A percentile compares a stretch with the other conserved stretches of the same genome.
Evolutionary conservation across 805 yeast genomes (phyloP).

Genomic region (Schizosaccharomyces octosporus): DNA sequence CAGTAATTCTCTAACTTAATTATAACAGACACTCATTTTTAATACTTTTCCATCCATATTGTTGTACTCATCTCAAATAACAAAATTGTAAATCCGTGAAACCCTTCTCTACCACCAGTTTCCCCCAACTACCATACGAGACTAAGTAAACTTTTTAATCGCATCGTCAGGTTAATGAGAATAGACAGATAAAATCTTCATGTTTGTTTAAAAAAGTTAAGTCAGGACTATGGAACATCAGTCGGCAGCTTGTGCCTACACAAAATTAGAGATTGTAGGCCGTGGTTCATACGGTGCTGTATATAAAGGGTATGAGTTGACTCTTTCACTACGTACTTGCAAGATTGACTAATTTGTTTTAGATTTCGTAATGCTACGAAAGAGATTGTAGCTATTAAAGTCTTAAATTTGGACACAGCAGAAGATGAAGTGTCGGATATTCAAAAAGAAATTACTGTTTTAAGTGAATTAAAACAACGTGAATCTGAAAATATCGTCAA

Average conservation of each 20-base stretch:
- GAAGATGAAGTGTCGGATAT: constrained; percentile 89
- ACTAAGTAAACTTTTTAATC: too few species aligned
- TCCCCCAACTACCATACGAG: too few species aligned
- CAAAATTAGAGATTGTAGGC: constrained; percentile 76
- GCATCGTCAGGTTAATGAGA: too few species aligned
- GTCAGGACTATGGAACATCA: neutral
- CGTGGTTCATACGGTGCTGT: constrained; percentile 94
- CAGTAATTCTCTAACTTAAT: too few species aligned
- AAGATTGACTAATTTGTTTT: neutral
- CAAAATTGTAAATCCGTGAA: too few species aligned
- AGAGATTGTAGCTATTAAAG: constrained; percentile 76
- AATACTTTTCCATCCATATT: too few species aligned
- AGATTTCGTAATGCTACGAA: constrained; percentile 23
- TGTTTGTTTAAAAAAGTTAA: too few species aligned
- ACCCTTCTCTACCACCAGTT: too few species aligned
- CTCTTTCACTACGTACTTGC: neutral
- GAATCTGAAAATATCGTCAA: constrained; percentile 72
- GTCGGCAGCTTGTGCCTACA: constrained; percentile 23
- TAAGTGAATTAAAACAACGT: constrained; percentile 45
- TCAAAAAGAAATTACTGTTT: constrained; percentile 71
- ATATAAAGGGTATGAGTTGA: constrained; percentile 42
- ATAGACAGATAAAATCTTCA: too few species aligned
- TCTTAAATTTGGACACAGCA: constrained; percentile 70
- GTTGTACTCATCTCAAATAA: too few species aligned
- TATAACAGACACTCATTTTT: too few species aligned